These are phyloP conservation scores for Mucor lusitanicus DNA, from an alignment of 371 early-diverging fungal species.

Conservation along the genomic window DNA sequence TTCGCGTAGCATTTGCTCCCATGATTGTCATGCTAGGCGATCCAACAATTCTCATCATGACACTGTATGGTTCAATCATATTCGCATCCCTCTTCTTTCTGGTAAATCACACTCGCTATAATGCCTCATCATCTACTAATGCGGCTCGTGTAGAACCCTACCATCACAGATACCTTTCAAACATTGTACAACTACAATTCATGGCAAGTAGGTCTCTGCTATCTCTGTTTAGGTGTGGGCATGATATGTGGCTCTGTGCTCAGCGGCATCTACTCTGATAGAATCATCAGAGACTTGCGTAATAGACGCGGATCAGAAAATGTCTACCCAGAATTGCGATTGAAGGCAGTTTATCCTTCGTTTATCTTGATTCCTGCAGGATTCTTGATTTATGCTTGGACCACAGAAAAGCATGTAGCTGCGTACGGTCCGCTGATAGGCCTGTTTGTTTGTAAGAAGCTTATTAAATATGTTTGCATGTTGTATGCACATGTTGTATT, in stretches of 20 bases:
- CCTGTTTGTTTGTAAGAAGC: slow-evolving; percentile 55
- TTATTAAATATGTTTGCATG: slow-evolving; percentile 5
- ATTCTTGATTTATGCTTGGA: slow-evolving; percentile 56
- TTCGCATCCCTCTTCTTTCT: slow-evolving; percentile 32
- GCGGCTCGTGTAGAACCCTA: slow-evolving; percentile 29
- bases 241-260: slow-evolving; percentile 47
- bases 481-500: too few relatives aligned
- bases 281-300: slow-evolving; percentile 30
- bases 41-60: slow-evolving; percentile 30
- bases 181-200: slow-evolving; percentile 31
- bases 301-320: not conserved
- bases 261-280: slow-evolving; percentile 52
- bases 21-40: slow-evolving; percentile 26
- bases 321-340: slow-evolving; percentile 42
- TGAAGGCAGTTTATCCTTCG: slow-evolving; percentile 45
- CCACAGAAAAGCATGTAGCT: slow-evolving; percentile 30
- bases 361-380: slow-evolving; percentile 54
- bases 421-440: slow-evolving; percentile 52
- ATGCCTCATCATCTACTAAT: not conserved
- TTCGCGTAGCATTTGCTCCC: slow-evolving; percentile 8
- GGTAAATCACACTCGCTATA: slow-evolving; percentile 22
- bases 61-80: slow-evolving; percentile 28
- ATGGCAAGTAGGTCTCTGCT: slow-evolving; percentile 44
- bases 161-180: slow-evolving; percentile 41
- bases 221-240: slow-evolving; percentile 50